Evolutionary conservation across 305 asterid genomes (phyloP).

Genomic region (Fraxinus ornus): DNA sequence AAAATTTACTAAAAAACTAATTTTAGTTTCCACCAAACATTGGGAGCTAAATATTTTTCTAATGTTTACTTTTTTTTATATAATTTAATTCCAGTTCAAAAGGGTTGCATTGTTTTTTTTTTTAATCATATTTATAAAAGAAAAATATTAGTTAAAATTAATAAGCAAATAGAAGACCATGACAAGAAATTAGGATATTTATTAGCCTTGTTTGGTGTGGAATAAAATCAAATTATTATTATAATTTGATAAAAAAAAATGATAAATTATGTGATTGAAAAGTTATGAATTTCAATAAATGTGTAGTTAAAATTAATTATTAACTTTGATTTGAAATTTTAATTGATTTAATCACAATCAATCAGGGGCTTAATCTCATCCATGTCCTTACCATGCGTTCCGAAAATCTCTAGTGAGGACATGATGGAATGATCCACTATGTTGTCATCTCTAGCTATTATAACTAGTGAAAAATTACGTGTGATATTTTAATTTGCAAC

Average conservation of each 20-base stretch:
- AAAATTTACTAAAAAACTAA: too few species aligned
- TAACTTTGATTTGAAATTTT: too few species aligned
- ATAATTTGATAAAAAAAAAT: neutral
- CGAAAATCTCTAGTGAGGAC: neutral
- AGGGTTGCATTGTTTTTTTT: neutral
- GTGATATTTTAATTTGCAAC: neutral
- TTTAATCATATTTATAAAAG: neutral
- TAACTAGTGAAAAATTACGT: too few species aligned
- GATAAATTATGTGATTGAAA: neutral
- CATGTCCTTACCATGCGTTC: neutral
- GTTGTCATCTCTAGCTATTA: neutral
- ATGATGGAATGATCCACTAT: neutral
- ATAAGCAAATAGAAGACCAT: neutral
- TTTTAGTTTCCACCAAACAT: neutral
- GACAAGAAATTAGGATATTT: neutral
- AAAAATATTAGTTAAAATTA: too few species aligned
- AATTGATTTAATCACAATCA: neutral
- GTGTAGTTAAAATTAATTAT: too few species aligned
- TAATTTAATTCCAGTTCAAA: neutral
- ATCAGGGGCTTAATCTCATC: neutral
- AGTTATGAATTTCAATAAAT: too few species aligned
- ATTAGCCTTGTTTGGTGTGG: neutral
- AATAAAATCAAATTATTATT: neutral
- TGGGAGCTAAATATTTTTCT: neutral
- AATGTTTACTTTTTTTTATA: neutral